Evolutionary conservation across 768 basidiomycete species (phyloP).

Genomic region (Fistulinella prunicolor): DNA sequence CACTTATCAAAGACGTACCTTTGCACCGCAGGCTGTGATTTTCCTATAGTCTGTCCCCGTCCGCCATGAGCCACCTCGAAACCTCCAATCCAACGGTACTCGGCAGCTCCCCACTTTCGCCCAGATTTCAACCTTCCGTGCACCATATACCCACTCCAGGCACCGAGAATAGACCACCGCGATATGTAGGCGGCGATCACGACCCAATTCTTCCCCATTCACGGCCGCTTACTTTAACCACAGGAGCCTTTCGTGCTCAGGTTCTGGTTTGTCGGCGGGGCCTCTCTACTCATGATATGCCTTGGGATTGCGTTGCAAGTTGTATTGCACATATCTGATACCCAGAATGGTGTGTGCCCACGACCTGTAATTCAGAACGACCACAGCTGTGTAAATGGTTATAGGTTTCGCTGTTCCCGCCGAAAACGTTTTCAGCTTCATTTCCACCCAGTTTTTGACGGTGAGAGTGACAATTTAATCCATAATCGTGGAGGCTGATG

Average conservation of each 20-base stretch:
- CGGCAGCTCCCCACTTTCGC: slow-evolving; percentile 21
- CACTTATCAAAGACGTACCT: not conserved
- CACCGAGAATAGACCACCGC: slow-evolving; percentile 32
- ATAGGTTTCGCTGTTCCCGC: slow-evolving; percentile 54
- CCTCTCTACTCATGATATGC: slow-evolving; percentile 42
- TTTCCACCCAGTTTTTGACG: slow-evolving; percentile 45
- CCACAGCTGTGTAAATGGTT: not conserved
- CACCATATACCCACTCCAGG: slow-evolving; percentile 49
- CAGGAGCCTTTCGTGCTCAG: slow-evolving; percentile 33
- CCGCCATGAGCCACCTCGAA: slow-evolving; percentile 7
- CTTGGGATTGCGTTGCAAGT: slow-evolving; percentile 16
- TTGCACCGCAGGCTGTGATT: too few relatives aligned
- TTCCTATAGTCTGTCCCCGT: too few relatives aligned
- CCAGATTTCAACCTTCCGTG: slow-evolving; percentile 43
- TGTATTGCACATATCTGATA: slow-evolving; percentile 15
- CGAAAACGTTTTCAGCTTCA: slow-evolving; percentile 47
- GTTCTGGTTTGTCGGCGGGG: slow-evolving; percentile 39
- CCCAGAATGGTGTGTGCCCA: slow-evolving; percentile 15
- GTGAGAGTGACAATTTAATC: slow-evolving; percentile 28
- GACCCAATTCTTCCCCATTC: not conserved
- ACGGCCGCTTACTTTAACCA: not conserved
- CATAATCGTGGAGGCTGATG: not conserved
- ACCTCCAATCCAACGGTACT: not conserved
- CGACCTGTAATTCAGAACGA: not conserved
- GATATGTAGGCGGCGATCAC: slow-evolving; percentile 39